Evolutionary conservation across 352 stramenopile genomes (phyloP), one percentile per base, ranked within the genome.

Genomic region (Pythium myriotylum): DNA sequence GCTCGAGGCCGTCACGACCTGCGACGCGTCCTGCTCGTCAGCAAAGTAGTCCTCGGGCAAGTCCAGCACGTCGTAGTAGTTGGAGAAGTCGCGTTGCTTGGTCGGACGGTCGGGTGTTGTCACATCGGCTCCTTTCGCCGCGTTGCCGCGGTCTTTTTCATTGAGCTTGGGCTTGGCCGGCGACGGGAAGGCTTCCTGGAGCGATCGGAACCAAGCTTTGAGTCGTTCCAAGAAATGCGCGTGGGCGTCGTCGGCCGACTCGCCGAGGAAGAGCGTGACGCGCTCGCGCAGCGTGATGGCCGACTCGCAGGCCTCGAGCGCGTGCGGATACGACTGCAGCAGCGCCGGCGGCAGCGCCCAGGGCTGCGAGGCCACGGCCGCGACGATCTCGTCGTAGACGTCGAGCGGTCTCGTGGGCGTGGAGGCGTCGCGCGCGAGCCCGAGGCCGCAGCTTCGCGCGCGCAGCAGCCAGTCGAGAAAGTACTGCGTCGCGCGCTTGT

Each of bases 201-300:
- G 45, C 32, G 13, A 48, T 23, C 16, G 13, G 45, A 54, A 48
- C 54, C 45, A 62, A 16, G 10, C 32, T 2, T 19, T n/a, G 22
- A 62, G 54, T 10, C 45, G 43, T 16, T 8, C 17, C 7, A 62
- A 22, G 23, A 54, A 62, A n/a, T 54, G 35, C 43, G 33, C 33
- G 23, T 62, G 54, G 32, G 42, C 20, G 23, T 54, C 43, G 27
- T 32, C 24, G 27, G 14, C 50, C 50, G 19, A 17, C n/a, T 33
- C 19, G 45, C 7, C 26, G 5, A 54, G 46, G 32, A 54, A 54
- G 40, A 22, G 43, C 29, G 54, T 20, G 16, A 62, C 33, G 32
- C 32, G 33, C 45, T 20, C 23, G n/a, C 54, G 54, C 43, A 62
- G 32, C 33, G 54, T 54, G 33, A 62, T 62, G 42, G 54, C 54